Base-by-base conservation (phyloP, 169 alveolate species). In the Plasmodium gallinaceum region DNA sequence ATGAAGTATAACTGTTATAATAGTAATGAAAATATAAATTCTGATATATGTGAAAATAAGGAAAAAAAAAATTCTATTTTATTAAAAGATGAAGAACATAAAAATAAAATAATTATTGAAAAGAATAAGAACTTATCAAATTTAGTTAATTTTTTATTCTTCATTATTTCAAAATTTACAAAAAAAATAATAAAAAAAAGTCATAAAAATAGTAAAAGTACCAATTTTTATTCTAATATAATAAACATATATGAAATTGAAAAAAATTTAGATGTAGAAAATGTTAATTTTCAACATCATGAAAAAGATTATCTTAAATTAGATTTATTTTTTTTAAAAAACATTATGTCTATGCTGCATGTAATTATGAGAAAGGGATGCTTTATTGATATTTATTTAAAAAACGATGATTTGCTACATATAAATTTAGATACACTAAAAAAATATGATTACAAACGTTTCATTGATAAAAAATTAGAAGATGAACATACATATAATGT, bases 291-390 rank as follows among this genome's bases (percentile, higher is more conserved):
- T 78, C 89, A 78, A 57, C 64, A 52, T 43, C 89, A 78, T 39
- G 89, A 78, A 46, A 60, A 65, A 70, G 70, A 65, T 7, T 78
- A 78, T 65, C 89, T 78, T 43, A 78, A 78, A 78, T n/a, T 78
- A 9, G 76, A 78, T 43, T 64, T 78, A 51, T 78, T 46, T 52
- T 78, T 78, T 66, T 39, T 78, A 69, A 78, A 65, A 65, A 78
- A 78, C 42, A 20, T 78, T 66, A 16, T 78, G 69, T 78, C 61
- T 42, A 78, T 78, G 89, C 42, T 78, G 6, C 89, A 78, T 69
- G 89, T 78, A 51, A 24, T 78, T 26, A 16, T 78, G 42, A 78
- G 42, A 43, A 37, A 58, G 26, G 78, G 78, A 8, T 48, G 24
- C 16, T 78, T 46, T 32, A 46, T 78, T 18, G 78, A 78, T 45